phyloP scores from a whole-genome alignment of 2,329 filamentous ascomycete species.

The Thyridium curvatum region DNA sequence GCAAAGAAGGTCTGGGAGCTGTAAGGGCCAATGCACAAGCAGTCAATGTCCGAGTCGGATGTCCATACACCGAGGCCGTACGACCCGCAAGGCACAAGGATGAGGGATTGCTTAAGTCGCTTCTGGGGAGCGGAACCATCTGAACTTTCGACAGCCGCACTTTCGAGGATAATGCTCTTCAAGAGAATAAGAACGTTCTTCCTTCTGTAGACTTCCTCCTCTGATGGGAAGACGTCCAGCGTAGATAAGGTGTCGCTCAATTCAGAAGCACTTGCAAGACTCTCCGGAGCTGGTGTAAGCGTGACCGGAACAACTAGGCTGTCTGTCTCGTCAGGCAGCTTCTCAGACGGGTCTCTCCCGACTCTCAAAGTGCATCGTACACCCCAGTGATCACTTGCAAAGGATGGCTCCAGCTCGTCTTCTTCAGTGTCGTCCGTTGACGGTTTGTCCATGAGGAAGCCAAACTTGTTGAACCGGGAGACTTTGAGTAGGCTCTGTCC shows the following conservation, averaged over 20 bases:
- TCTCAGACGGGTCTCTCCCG: not conserved
- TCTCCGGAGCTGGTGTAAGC: slow-evolving; percentile 17
- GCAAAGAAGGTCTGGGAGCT: slow-evolving; percentile 56
- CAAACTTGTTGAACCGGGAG: slow-evolving; percentile 51
- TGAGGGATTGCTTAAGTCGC: slow-evolving; percentile 29
- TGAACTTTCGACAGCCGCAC: not conserved
- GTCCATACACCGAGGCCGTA: slow-evolving; percentile 60
- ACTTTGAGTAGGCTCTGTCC: slow-evolving; percentile 30
- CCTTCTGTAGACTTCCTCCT: slow-evolving; percentile 33
- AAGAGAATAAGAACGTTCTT: slow-evolving; percentile 39
- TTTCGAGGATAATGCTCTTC: slow-evolving; percentile 31
- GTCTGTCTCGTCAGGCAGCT: slow-evolving; percentile 10
- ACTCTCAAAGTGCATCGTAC: slow-evolving; percentile 37
- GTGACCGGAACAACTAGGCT: slow-evolving; percentile 25
- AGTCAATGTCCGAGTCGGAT: slow-evolving; percentile 55
- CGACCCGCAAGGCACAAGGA: slow-evolving; percentile 58
- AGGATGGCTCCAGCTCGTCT: slow-evolving; percentile 9
- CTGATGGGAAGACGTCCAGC: slow-evolving; percentile 37
- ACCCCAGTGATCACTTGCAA: slow-evolving; percentile 54
- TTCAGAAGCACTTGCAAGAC: slow-evolving; percentile 22
- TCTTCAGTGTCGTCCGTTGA: slow-evolving; percentile 6
- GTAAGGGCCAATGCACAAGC: slow-evolving; percentile 57
- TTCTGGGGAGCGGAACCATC: no score
- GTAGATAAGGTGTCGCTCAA: slow-evolving; percentile 30
- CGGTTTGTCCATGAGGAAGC: slow-evolving; percentile 26